Conservation (phyloP, 1,284 basidiomycete species). For the Tetrapyrgos nigripes region DNA sequence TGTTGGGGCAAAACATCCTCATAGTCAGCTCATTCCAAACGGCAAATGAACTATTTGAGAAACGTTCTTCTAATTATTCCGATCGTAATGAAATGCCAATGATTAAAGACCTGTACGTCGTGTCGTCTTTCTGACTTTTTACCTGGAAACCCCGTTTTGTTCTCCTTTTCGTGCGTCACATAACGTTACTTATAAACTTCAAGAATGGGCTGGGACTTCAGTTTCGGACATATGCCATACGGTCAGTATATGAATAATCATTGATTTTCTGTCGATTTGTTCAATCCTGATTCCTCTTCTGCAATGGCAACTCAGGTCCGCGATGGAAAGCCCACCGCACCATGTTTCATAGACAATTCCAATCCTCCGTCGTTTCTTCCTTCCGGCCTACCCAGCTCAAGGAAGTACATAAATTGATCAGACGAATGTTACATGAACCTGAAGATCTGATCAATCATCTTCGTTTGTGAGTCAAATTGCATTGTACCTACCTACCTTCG, state of each 20-base stretch:
- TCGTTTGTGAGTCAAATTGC: constrained; percentile 44
- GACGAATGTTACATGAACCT: constrained; percentile 42
- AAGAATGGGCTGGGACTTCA: constrained; percentile 48
- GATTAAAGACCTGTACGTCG: constrained; percentile 22
- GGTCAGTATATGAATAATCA: constrained; percentile 26
- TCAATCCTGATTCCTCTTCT: neutral
- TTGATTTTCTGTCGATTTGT: neutral
- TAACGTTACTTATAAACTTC: neutral
- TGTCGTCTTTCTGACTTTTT: constrained; percentile 3
- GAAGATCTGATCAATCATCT: constrained; percentile 48
- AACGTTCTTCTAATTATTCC: constrained; percentile 51
- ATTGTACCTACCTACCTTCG: neutral
- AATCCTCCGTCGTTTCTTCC: constrained; percentile 26
- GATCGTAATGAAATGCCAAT: constrained; percentile 37
- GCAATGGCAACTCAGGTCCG: constrained; percentile 29
- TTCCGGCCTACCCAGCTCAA: constrained; percentile 39
- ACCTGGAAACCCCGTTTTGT: neutral
- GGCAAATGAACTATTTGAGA: constrained; percentile 51
- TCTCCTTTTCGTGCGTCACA: neutral
- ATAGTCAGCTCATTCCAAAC: constrained; percentile 49
- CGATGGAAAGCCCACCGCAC: constrained; percentile 44
- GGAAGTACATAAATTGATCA: constrained; percentile 46
- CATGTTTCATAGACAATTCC: constrained; percentile 42
- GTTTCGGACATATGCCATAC: constrained; percentile 45
- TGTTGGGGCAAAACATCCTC: constrained; percentile 48